Base-by-base conservation (phyloP, 2,329 filamentous ascomycete species). In the Trichoderma brevicompactum region DNA sequence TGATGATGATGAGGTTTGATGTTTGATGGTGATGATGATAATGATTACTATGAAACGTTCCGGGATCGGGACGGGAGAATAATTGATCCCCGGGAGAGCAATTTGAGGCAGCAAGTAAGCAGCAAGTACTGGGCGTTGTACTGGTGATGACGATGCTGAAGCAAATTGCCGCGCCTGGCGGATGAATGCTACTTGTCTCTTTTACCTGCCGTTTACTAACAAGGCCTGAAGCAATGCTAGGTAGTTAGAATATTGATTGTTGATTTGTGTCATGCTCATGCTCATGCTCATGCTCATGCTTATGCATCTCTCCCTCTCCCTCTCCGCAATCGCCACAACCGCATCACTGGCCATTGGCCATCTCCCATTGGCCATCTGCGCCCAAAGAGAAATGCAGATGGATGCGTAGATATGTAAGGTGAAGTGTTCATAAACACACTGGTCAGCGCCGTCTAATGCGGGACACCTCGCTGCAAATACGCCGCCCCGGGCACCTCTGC, bases 391-490 rank as follows among this genome's bases (percentile, higher is more conserved):
- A 50, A 50, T 49, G 46, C 46, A 49, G 40, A 43, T 38, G 23
- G 23, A 28, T 43, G 40, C 54, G 54, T 19, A n/a, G 54, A 53
- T 17, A 62, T 54, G 60, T 54, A 38, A 54, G 60, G 49, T 63
- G 61, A 56, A 64, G 61, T 64, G 61, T 56, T 64, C 61, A 64
- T 61, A 60, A 65, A 65, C 53, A 65, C 46, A 65, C 63, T 60
- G 63, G 60, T 36, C 49, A 63, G 60, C 60, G 60, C 15, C 13
- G 60, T 46, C n/a, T 23, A 62, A 36, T 63, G 60, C 60, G 60
- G 60, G 60, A 63, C 60, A 63, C 28, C 60, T 46, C 60, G 54
- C 28, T 38, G 48, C 38, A n/a, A 23, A 28, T 43, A 34, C 38
- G 19, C 56, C 23, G 23, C 23, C 23, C 23, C 23, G 23, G 23